These are phyloP conservation scores for Sanchytrium tribonematis DNA, from an alignment of 371 early-diverging fungal species.

Conservation along the genomic window DNA sequence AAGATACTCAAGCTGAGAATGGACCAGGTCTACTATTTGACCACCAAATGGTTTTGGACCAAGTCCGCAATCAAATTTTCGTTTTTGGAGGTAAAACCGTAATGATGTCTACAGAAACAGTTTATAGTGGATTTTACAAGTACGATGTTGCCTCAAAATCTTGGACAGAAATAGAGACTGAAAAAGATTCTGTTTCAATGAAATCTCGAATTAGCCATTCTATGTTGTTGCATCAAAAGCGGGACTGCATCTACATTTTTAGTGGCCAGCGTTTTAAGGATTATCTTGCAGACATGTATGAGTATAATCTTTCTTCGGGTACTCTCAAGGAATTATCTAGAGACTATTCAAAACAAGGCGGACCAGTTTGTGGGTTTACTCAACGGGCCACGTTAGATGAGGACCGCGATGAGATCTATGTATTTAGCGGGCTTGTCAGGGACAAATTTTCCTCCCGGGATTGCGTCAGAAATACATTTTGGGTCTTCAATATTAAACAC, in stretches of 20 bases:
- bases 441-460: conserved; percentile 22
- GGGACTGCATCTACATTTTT: conserved; percentile 48
- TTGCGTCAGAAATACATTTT: conserved; percentile 34
- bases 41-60: conserved; percentile 74
- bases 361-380: conserved; percentile 46
- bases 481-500: conserved; percentile 32
- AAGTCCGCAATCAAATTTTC: conserved; percentile 33
- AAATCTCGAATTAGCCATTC: conserved; percentile 61
- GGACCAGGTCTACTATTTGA: conserved; percentile 75
- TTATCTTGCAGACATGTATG: conserved; percentile 34
- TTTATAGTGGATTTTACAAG: conserved; percentile 57
- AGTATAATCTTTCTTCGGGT: conserved; percentile 46
- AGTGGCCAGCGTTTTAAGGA: conserved; percentile 61
- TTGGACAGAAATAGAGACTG: conserved; percentile 37
- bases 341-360: conserved; percentile 34
- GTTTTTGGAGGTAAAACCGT: conserved; percentile 53
- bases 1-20: conserved; percentile 36
- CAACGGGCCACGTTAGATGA: conserved; percentile 55
- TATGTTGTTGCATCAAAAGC: conserved; percentile 44
- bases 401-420: conserved; percentile 42
- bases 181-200: conserved; percentile 16
- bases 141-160: conserved; percentile 28
- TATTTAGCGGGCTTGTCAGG: conserved; percentile 34
- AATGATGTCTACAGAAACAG: conserved; percentile 3
- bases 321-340: conserved; percentile 33